phyloP scores from a whole-genome alignment of 495 filamentous ascomycete species.

The Bathelium albidoporum region DNA sequence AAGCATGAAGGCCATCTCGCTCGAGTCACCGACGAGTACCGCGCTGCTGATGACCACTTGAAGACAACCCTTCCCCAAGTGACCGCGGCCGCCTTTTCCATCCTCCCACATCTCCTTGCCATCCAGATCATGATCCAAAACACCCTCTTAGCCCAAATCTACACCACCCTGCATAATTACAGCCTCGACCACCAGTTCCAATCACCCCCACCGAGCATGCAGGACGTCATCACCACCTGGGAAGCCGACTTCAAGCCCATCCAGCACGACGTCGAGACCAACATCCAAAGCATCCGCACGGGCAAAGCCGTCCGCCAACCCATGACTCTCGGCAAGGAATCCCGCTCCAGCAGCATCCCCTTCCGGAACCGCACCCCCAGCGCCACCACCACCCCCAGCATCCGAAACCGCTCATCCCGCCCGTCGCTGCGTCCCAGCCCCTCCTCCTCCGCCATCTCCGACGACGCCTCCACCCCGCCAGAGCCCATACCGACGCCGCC shows the following conservation, averaged over 20 bases:
- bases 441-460: conserved; percentile 2
- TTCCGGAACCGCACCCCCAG: conserved; percentile 14
- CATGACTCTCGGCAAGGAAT: conserved; percentile 33
- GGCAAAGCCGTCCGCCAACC: conserved; percentile 66
- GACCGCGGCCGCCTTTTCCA: conserved; percentile 60
- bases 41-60: conserved; percentile 71
- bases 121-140: conserved; percentile 75
- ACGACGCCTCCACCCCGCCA: no score
- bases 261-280: conserved; percentile 60
- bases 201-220: conserved; percentile 62
- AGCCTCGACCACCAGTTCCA: conserved; percentile 61
- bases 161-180: conserved; percentile 73
- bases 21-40: conserved; percentile 53
- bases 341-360: conserved; percentile 19
- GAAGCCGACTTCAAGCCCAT: conserved; percentile 52
- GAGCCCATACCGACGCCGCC: background rate
- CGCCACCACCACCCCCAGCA: background rate
- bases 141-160: conserved; percentile 69
- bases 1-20: conserved; percentile 71
- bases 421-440: background rate
- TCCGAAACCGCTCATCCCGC: background rate
- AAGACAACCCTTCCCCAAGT: conserved; percentile 65
- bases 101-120: conserved; percentile 67
- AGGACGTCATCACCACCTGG: conserved; percentile 62
- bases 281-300: conserved; percentile 52